Base-by-base conservation (phyloP, 805 yeast genomes). In the Metschnikowia vanudenii region DNA sequence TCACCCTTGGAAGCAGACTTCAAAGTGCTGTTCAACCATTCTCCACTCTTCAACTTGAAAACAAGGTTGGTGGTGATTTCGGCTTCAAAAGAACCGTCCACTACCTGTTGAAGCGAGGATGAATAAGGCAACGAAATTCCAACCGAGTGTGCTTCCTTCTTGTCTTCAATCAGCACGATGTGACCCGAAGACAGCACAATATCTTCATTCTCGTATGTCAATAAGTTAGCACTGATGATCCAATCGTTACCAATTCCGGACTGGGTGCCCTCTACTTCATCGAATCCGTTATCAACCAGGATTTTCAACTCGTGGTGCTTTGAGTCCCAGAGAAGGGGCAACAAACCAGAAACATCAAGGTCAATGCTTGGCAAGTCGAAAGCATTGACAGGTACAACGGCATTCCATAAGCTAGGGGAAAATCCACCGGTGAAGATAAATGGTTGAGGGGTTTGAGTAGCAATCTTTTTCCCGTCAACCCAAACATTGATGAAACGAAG, bases 381-480 rank as follows among this genome's bases (percentile, higher is more conserved):
- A 0, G 96, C 84, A 48, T 81, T 76, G 16, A 78, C 74, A 2
- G 88, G 82, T 6, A 88, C 96, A 50, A 86, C 79, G 3, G 95
- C 88, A 41, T 77, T 74, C 96, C 96, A 89, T 39, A 88, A 67
- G 3, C 84, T 74, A 1, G 96, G 96, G 1, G 90, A 78, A 29
- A 82, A 67, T 2, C 96, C 96, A 6, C 96, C 96, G 1, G 96
- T 81, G 66, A 75, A 89, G 13, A 89, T 76, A 7, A 82, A 79
- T 1, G 92, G 91, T 53, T 78, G 80, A 2, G 96, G 95, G 20
- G 81, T 69, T 24, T 76, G 77, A 3, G 81, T 68, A 2, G 84
- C 84, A 7, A 88, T 76, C 41, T 84, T 74, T 20, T 71, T 55
- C 26, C 78, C 88, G 53, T 82, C 75, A 38, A 84, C 67, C 52